Base-by-base conservation (phyloP, 768 basidiomycete genomes). In the Chalciporus sphaerocephalus region DNA sequence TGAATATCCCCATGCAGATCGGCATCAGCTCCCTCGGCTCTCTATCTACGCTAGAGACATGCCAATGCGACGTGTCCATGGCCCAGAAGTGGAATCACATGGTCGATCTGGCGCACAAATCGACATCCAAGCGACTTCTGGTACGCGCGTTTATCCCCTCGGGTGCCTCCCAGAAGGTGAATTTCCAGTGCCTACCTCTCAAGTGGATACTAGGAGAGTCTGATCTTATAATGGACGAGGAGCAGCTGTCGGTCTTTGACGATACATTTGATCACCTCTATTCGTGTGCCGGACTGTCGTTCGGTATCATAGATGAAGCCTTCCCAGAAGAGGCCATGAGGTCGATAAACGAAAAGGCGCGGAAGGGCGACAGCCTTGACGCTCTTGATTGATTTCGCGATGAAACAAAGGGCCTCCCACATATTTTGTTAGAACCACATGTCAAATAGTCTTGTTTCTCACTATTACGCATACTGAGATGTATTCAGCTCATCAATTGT, bases 121-220 rank as follows among this genome's bases (percentile, higher is more conserved):
- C 61, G 38, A 18, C 47, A 9, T 44, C 47, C 17, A 61, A 47
- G 17, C 50, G 44, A 13, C 22, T 66, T 18, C 56, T 66, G 24
- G 46, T 66, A 17, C 61, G 61, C 32, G 56, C 64, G 18, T 53
- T 66, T 38, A 49, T 63, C 10, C 61, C 61, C 6, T 54, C 50
- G 6, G 62, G 62, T 22, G 51, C 47, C 11, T 53, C 53, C 5
- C 46, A 51, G 6, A 66, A 50, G 24, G 53, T 64, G 18, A 59
- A 59, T 24, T 44, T 64, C 23, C 64, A 59, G 28, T 53, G 57
- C 17, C 38, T 57, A 20, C 57, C 62, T 36, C 47, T 64, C 30
- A 48, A 48, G 17, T 46, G 50, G 33, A 16, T 57, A 16, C 30
- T 61, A 17, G 48, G 42, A 27, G 54, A 50, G 32, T 13, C 32